Evolutionary conservation across 352 stramenopile species (phyloP), one percentile per base, ranked within the genome.

Genomic region (Pythium brassicae): DNA sequence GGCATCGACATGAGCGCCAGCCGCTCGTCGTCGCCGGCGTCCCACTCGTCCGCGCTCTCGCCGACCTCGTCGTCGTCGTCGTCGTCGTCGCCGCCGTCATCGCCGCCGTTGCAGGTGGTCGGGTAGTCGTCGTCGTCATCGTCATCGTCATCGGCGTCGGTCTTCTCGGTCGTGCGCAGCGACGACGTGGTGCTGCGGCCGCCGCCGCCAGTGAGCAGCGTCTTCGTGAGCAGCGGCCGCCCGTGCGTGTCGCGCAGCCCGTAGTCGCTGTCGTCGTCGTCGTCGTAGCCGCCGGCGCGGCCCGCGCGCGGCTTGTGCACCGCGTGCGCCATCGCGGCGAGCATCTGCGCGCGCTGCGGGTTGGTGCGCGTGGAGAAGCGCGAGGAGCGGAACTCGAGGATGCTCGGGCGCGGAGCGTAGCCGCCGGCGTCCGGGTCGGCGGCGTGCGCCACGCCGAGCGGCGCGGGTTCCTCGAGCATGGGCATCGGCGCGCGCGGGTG

Each of bases 341-440:
- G 52, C 14, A 83, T 74, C 45, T 81, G 74, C 14, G 77, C 71
- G 44, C 77, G 70, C 37, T 80, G 74, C 35, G 76, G 58, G 43
- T 76, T 78, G 26, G 75, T 62, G 29, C 72, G 72, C 58, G 20
- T 23, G 0, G 74, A 52, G 54, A 81, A 72, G 15, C 75, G 75
- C 43, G 75, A 76, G 2, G 67, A 63, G 8, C 71, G 64, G 55
- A 83, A 86, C 22, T 74, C 64, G 51, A 83, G 58, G 14, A 86
- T 69, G 55, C 68, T 80, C 4, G 75, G 71, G 4, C 75, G 71
- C 43, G 70, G 32, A 5, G 60, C 17, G 26, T 67, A 55, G 8
- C 74, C 69, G 45, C 50, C 22, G 34, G 40, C 35, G 15, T 39
- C 56, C 32, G 63, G 43, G 25, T 66, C 34, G 47, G 74, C 71